Percentiles rank a stretch among this genome's conserved stretches.
These are phyloP conservation scores for Wickerhamomyces bisporus DNA, from an alignment of 805 yeast genomes.

Conservation along the genomic window DNA sequence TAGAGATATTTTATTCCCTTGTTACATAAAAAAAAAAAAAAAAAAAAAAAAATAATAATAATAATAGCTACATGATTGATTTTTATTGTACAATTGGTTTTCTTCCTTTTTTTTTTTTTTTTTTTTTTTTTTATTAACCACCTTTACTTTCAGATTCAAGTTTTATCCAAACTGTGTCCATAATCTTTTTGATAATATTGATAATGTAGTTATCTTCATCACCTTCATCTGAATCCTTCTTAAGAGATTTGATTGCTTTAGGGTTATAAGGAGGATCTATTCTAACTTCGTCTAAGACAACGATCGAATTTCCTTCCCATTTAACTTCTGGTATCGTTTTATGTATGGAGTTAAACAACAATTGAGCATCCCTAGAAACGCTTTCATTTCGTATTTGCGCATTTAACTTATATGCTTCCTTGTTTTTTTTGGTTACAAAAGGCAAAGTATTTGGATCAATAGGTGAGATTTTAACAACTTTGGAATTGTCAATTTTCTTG, in stretches of 20 bases:
- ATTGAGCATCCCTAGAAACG: constrained; percentile 38
- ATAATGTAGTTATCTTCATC: constrained; percentile 24
- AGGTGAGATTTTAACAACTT: constrained; percentile 13
- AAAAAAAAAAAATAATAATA: background rate
- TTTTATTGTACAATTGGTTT: no score
- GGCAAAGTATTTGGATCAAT: constrained; percentile 13
- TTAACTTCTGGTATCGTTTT: constrained; percentile 40
- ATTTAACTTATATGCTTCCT: constrained; percentile 19
- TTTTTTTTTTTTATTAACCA: constrained; percentile 31
- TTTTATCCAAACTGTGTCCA: constrained; percentile 44
- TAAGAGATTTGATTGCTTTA: constrained; percentile 16
- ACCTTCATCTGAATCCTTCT: constrained; percentile 8
- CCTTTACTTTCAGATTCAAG: constrained; percentile 45
- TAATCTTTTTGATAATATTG: constrained; percentile 40
- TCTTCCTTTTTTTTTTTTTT: no score
- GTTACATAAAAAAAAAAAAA: background rate
- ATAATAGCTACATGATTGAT: no score
- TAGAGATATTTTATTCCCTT: constrained; percentile 28
- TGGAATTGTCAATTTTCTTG: constrained; percentile 26
- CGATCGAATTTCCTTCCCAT: constrained; percentile 39
- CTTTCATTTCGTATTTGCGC: constrained; percentile 29
- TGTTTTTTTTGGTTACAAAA: constrained; percentile 13
- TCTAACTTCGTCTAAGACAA: constrained; percentile 42
- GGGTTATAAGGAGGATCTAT: constrained; percentile 40
- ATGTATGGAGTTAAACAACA: constrained; percentile 36